Evolutionary conservation across 2,329 filamentous ascomycete species (phyloP), one percentile per base, ranked within the genome.

Genomic region (Tolypocladium sp.): DNA sequence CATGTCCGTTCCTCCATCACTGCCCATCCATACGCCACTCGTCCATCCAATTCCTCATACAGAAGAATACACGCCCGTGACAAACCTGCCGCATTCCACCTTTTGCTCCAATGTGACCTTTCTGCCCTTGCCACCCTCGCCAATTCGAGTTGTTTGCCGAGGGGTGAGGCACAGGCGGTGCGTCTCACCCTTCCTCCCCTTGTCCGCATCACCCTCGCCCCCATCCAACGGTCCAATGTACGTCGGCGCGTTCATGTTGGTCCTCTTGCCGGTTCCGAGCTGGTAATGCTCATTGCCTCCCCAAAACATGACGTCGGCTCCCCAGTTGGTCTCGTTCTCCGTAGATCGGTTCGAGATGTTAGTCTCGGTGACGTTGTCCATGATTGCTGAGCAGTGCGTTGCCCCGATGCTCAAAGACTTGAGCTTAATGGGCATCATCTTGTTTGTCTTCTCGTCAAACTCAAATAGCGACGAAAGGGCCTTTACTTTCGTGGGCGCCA

Each of bases 251-350:
- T 84, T 83, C 12, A 89, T 70, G 69, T 97, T 97, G 68, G 85
- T 94, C 62, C 93, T 79, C 78, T 89, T 95, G 35, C 94, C 92
- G 0, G 89, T 97, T 15, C 94, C 94, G 33, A 99, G 83, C 74
- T 99, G 94, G 73, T 89, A 97, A 70, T 88, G 84, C 76, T 97
- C 92, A 68, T 97, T 99, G 57, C 91, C 91, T 62, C 94, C 94
- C 91, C 92, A 99, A 79, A 91, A 95, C 1, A 97, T 72, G 37
- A 92, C 87, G 70, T 97, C 94, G 5, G 89, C 86, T 55, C 94
- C 94, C 84, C 87, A 96, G 70, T 94, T 92, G 1, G 87, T 91
- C 67, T 92, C 89, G 64, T 90, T 88, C 46, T 83, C 77, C 1
- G 81, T 80, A 20, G 67, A 78, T 58, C 70, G 74, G 61, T 67